Evolutionary conservation across 768 basidiomycete genomes (phyloP).

Genomic region (Pleurotus giganteus): DNA sequence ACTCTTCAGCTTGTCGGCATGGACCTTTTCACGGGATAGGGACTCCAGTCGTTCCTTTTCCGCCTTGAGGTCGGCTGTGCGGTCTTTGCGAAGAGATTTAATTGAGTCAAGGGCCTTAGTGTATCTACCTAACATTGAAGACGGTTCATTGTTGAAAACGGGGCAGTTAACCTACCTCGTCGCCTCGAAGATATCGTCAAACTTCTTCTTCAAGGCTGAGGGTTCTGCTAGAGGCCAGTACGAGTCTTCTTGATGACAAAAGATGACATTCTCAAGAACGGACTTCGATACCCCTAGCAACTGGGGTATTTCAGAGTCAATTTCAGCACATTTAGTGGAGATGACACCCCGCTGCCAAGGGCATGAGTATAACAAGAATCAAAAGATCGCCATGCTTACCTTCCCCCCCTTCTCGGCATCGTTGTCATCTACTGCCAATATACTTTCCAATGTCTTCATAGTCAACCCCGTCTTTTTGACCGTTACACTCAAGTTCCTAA

Average conservation of each 20-base stretch:
- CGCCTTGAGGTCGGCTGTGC: constrained; percentile 85
- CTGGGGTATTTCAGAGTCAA: constrained; percentile 92
- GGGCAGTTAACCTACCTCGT: constrained; percentile 59
- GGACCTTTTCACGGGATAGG: constrained; percentile 77
- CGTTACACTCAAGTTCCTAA: constrained; percentile 88
- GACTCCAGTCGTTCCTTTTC: constrained; percentile 85
- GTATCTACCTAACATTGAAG: constrained; percentile 52
- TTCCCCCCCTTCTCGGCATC: constrained; percentile 70
- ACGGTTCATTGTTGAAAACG: background rate
- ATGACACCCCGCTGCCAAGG: constrained; percentile 71
- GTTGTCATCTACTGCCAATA: constrained; percentile 71
- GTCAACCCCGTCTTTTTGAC: constrained; percentile 91
- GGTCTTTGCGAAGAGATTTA: constrained; percentile 87
- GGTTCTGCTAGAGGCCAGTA: constrained; percentile 98
- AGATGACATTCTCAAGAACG: constrained; percentile 99
- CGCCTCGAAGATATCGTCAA: constrained; percentile 99
- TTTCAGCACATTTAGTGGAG: constrained; percentile 96
- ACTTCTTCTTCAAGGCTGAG: constrained; percentile 92
- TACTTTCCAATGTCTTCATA: constrained; percentile 97
- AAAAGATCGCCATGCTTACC: constrained; percentile 41
- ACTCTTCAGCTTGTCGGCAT: constrained; percentile 78
- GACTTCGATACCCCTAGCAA: constrained; percentile 94
- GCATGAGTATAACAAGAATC: background rate
- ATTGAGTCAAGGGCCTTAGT: constrained; percentile 96
- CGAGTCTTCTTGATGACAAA: constrained; percentile 99